These are phyloP conservation scores for Copromyces sp. DNA, from an alignment of 495 filamentous ascomycete species.

Conservation along the genomic window DNA sequence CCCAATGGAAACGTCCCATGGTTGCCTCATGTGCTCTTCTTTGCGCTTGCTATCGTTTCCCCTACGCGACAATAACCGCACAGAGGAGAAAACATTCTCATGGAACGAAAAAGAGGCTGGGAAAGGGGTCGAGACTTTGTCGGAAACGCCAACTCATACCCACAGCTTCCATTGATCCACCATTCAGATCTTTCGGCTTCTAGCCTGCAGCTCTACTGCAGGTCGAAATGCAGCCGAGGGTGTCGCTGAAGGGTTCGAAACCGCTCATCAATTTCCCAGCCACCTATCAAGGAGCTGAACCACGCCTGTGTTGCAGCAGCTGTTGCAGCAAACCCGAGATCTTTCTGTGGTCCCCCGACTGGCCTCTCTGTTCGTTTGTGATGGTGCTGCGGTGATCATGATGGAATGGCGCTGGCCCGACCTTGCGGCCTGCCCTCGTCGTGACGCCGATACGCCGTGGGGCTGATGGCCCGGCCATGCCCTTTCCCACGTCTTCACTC, in stretches of 20 bases:
- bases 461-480: neutral
- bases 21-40: neutral
- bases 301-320: constrained; percentile 3
- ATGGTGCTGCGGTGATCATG: neutral
- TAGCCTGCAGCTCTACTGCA: constrained; percentile 15
- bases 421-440: neutral
- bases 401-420: neutral
- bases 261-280: constrained; percentile 3
- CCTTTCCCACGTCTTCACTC: neutral
- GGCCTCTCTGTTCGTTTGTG: neutral
- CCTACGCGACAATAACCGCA: constrained; percentile 4
- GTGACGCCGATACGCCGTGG: neutral
- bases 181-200: constrained; percentile 2
- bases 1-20: neutral
- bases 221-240: constrained; percentile 16
- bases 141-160: constrained; percentile 14
- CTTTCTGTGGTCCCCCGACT: constrained; percentile 8
- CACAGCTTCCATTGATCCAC: constrained; percentile 12
- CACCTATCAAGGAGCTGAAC: constrained; percentile 6
- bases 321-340: constrained; percentile 15
- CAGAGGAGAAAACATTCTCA: constrained; percentile 12
- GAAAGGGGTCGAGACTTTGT: constrained; percentile 4
- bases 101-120: constrained; percentile 16
- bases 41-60: neutral
- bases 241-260: constrained; percentile 4